These are phyloP conservation scores for Neospermospora avenae DNA, from an alignment of 2,329 filamentous ascomycete genomes.

Conservation along the genomic window DNA sequence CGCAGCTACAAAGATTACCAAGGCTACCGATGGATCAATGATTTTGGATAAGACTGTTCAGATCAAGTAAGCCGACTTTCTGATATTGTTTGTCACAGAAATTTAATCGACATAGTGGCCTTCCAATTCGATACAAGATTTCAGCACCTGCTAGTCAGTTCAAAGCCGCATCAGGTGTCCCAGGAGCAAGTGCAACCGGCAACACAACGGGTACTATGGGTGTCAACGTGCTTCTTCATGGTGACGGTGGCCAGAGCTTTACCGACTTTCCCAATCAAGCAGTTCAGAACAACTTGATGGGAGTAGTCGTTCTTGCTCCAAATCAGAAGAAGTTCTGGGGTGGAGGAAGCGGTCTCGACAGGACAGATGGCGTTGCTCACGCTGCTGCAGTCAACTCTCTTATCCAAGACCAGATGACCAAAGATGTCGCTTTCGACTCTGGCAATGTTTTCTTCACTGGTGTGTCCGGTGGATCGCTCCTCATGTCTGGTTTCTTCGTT, in stretches of 20 bases:
- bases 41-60: conserved; percentile 53
- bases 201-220: conserved; percentile 41
- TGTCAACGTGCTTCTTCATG: conserved; percentile 56
- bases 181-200: conserved; percentile 39
- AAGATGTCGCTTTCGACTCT: conserved; percentile 51
- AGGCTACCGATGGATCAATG: conserved; percentile 50
- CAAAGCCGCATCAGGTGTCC: conserved; percentile 46
- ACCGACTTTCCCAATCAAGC: conserved; percentile 78
- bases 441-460: conserved; percentile 55
- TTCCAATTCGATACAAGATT: conserved; percentile 54
- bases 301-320: conserved; percentile 66
- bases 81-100: not conserved
- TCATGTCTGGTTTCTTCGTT: conserved; percentile 56
- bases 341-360: conserved; percentile 48
- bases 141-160: conserved; percentile 53
- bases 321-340: conserved; percentile 57
- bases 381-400: conserved; percentile 53
- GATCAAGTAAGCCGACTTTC: conserved; percentile 45
- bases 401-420: conserved; percentile 46
- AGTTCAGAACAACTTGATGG: conserved; percentile 72
- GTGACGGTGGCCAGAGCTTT: conserved; percentile 59
- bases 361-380: conserved; percentile 54
- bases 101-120: conserved; percentile 39
- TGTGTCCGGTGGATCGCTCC: conserved; percentile 51
- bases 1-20: conserved; percentile 14